Evolutionary conservation across 257 asterid genomes (phyloP).

Genomic region (Solanum virginianum): DNA sequence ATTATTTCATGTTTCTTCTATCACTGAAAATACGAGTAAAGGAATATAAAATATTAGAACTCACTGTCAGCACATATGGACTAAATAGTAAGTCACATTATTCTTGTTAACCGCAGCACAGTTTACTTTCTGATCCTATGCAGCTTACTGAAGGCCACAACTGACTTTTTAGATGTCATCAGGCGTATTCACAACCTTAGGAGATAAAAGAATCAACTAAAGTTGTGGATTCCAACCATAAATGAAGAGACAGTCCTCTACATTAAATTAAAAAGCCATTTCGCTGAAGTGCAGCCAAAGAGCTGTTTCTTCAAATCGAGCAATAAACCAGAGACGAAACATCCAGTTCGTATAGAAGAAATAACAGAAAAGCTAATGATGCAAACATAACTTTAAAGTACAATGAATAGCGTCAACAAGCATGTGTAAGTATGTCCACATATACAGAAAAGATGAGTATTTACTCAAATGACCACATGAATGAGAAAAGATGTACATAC

Average conservation of each 20-base stretch:
- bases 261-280: background rate
- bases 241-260: background rate
- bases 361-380: background rate
- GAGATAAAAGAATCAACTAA: background rate
- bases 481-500: slow-evolving; percentile 25
- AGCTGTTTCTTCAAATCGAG: background rate
- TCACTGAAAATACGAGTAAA: background rate
- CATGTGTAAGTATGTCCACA: background rate
- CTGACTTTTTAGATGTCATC: background rate
- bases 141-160: background rate
- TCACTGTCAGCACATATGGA: background rate
- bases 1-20: background rate
- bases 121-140: background rate
- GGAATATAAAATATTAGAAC: background rate
- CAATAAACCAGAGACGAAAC: background rate
- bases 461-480: background rate
- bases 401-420: background rate
- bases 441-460: background rate
- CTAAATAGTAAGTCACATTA: background rate
- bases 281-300: background rate
- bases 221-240: background rate
- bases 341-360: background rate
- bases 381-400: background rate
- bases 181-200: background rate
- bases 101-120: background rate